A percentile compares a stretch with the other conserved stretches of the same genome.
phyloP scores from a whole-genome alignment of 306 rosid genomes.

The Dicorynia guianensis region DNA sequence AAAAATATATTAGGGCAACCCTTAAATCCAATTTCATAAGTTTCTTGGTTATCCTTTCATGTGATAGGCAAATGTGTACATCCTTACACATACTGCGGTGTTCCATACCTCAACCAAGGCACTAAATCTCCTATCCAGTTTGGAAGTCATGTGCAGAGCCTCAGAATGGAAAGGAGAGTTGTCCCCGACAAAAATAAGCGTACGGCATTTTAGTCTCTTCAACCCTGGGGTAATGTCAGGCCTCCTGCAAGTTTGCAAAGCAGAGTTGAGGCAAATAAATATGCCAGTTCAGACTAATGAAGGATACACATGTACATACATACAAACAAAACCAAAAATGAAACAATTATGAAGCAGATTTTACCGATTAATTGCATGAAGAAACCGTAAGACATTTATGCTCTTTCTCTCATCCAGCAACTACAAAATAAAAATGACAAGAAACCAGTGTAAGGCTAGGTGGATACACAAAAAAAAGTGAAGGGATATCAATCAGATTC shows the following conservation, averaged over 20 bases:
- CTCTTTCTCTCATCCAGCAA: conserved; percentile 88
- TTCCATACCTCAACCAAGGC: conserved; percentile 86
- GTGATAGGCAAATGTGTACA: neutral
- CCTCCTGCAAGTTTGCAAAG: conserved; percentile 61
- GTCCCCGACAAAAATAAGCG: conserved; percentile 90
- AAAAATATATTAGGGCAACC: conserved; percentile 3
- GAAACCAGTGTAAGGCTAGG: conserved; percentile 19
- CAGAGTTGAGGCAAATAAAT: conserved; percentile 28
- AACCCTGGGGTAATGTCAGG: conserved; percentile 79
- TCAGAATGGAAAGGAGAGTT: conserved; percentile 94
- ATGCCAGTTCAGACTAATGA: neutral
- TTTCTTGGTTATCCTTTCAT: neutral
- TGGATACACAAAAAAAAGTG: neutral
- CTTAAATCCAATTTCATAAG: neutral
- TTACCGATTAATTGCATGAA: conserved; percentile 78
- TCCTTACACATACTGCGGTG: neutral
- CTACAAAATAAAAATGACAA: conserved; percentile 52
- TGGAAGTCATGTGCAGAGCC: conserved; percentile 86
- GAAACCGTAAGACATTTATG: conserved; percentile 74
- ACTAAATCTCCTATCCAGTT: conserved; percentile 77
- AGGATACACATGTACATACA: neutral
- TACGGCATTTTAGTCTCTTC: conserved; percentile 79
- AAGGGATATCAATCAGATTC: conserved; percentile 24
- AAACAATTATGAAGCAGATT: conserved; percentile 19
- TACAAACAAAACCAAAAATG: neutral